These are phyloP conservation scores for Linderina pennispora DNA, from an alignment of 192 early-diverging fungal genomes.

Conservation along the genomic window DNA sequence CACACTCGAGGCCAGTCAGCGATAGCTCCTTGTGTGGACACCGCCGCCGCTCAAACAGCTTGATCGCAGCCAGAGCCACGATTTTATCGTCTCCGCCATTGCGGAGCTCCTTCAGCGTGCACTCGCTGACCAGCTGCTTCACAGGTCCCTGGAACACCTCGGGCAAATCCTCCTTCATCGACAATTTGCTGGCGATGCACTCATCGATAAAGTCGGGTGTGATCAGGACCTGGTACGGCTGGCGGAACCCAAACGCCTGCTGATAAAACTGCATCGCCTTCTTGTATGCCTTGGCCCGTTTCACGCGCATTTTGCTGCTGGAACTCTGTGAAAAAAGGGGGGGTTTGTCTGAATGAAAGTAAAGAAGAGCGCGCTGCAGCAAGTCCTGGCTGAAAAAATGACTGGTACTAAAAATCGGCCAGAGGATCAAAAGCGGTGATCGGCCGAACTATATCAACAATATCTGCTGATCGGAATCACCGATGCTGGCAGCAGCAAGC, in stretches of 20 bases:
- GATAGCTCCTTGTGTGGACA: slow-evolving; percentile 69
- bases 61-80: slow-evolving; percentile 53
- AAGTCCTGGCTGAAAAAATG: too few relatives aligned
- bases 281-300: slow-evolving; percentile 76
- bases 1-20: slow-evolving; percentile 58
- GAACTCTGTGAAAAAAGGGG: too few relatives aligned
- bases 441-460: too few relatives aligned
- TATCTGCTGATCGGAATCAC: too few relatives aligned
- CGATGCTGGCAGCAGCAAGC: too few relatives aligned
- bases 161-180: slow-evolving; percentile 57
- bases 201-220: slow-evolving; percentile 78
- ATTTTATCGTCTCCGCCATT: slow-evolving; percentile 56
- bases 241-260: slow-evolving; percentile 76
- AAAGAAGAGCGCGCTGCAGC: too few relatives aligned
- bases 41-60: slow-evolving; percentile 72
- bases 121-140: slow-evolving; percentile 66
- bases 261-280: slow-evolving; percentile 77
- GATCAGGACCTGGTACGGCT: slow-evolving; percentile 88
- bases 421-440: too few relatives aligned
- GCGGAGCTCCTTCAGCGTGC: slow-evolving; percentile 67
- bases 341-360: too few relatives aligned
- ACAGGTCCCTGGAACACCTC: slow-evolving; percentile 58
- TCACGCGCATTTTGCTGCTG: slow-evolving; percentile 84
- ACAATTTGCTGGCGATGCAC: slow-evolving; percentile 54
- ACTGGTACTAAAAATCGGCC: too few relatives aligned